Evolutionary conservation across 2,329 filamentous ascomycete species (phyloP), one percentile per base, ranked within the genome.

Genomic region (Monilinia vaccinii-corymbosi): DNA sequence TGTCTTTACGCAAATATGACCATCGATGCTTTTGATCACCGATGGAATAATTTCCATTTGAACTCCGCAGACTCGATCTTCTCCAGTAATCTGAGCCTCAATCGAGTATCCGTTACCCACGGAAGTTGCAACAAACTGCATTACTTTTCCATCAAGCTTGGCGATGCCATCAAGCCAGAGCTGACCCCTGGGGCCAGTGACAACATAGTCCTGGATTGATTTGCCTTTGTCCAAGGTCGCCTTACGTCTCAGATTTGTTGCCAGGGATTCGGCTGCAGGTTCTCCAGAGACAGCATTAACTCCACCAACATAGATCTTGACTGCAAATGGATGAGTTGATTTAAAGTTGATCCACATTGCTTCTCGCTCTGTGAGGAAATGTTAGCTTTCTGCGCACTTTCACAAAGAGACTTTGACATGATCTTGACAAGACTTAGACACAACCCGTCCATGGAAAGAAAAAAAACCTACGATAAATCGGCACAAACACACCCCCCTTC

Each of bases 1-100:
- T 2, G 82, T 86, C 77, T 84, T 88, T 67, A 86, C 84, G 65
- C 87, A 86, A 63, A 86, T 85, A 62, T 86, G 5, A 18, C 10
- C 49, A 40, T 6, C 6, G 2, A 7, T 8, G 3, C 23, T 14
- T 10, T n/a, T 34, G 7, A 7, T 32, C 45, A 40, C 55, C 2
- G 42, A n/a, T 5, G 61, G 58, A 9, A 50, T 58, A 11, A 58
- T 51, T 31, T 53, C 52, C 9, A 62, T 36, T 32, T 60, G 52
- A 4, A 62, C 18, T 4, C 58, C 61, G 23, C 23, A 48, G 25
- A 60, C n/a, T n/a, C 6, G 13, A 25, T 64, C 63, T 1, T 9
- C 18, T 2, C 28, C 32, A 4, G 58, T 42, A 8, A 64, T 23
- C 34, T 63, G 59, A 13, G 50, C 36, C 25, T 63, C 61, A 25